Base-by-base conservation (phyloP, 768 basidiomycete species). In the Guyanaporus albipodus region DNA sequence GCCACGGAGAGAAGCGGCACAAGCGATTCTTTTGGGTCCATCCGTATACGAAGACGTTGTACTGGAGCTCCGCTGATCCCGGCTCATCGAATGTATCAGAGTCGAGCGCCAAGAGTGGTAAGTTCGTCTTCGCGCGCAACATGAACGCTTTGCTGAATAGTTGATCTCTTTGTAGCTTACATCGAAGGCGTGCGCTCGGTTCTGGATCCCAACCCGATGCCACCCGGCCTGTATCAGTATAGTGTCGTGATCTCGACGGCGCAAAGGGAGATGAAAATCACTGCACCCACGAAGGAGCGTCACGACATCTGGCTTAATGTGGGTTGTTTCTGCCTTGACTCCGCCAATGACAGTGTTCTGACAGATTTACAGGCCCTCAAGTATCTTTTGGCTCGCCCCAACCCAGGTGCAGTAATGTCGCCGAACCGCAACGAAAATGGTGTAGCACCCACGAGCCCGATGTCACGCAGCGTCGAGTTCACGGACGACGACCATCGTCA, bases 1-100 rank as follows among this genome's bases (percentile, higher is more conserved):
- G 91, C 11, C 79, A 92, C 63, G 90, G 90, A 18, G 87, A 91
- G 64, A 84, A 81, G 64, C 74, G 94, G 42, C 96, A 99, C 68
- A 85, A 82, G 66, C 77, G 96, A 29, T 99, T 93, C 82, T 96
- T 98, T 78, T 99, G 96, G 96, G 85, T 99, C n/a, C 95, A 98
- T 68, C 96, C 96, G 17, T 99, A 98, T 64, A 98, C 94, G 32
- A 91, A 91, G 73, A 97, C 93, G 5, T 60, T 99, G 48, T 97
- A 98, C 67, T 99, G 96, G 96, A 91, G 91, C 60, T 85, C 89
- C 15, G 82, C 84, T 9, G 95, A 98, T 70, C 96, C 95, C 40
- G 93, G 91, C 23, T 89, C 90, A 21, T 80, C 81, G 31, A 83
- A 83, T 56, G 88, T 91, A 15, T 80, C 85, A 1, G 93, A 97